phyloP scores from a whole-genome alignment of 2,329 filamentous ascomycete genomes.

The Juglanconis oblonga region DNA sequence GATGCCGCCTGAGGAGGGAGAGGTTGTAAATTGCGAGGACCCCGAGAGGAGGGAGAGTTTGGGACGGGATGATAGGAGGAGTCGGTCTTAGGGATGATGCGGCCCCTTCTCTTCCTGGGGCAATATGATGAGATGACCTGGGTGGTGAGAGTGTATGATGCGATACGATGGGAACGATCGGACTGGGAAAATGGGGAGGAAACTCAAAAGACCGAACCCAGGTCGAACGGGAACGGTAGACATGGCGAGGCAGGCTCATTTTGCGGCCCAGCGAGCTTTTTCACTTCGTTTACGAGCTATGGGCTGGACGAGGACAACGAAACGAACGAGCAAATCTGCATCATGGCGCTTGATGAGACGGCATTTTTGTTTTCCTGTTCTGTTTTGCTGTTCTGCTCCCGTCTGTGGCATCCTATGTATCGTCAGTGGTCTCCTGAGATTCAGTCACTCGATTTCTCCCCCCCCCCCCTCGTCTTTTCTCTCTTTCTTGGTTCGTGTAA shows the following conservation, averaged over 20 bases:
- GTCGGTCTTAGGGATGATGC: constrained; percentile 8
- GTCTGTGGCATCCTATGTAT: not conserved
- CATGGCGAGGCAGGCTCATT: too few relatives aligned
- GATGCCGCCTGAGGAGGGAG: not conserved
- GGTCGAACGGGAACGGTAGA: too few relatives aligned
- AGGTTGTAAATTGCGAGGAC: not conserved
- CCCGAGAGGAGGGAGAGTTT: not conserved
- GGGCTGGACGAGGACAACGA: too few relatives aligned
- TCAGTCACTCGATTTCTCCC: not conserved
- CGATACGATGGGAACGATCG: not conserved
- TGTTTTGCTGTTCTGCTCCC: too few relatives aligned
- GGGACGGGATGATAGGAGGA: not conserved
- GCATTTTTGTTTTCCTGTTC: too few relatives aligned
- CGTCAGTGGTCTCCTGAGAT: not conserved
- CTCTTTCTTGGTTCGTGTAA: not conserved
- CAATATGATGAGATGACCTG: too few relatives aligned
- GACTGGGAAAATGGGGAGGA: not conserved
- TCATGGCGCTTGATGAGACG: too few relatives aligned
- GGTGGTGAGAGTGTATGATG: not conserved
- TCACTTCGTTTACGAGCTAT: too few relatives aligned
- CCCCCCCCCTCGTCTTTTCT: not conserved
- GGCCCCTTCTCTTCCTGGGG: not conserved
- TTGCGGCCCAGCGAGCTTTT: too few relatives aligned
- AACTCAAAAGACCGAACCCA: not conserved
- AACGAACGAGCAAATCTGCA: too few relatives aligned